Evolutionary conservation across 495 filamentous ascomycete genomes (phyloP), one percentile per base, ranked within the genome.

Genomic region (Lophiostoma macrostomum): DNA sequence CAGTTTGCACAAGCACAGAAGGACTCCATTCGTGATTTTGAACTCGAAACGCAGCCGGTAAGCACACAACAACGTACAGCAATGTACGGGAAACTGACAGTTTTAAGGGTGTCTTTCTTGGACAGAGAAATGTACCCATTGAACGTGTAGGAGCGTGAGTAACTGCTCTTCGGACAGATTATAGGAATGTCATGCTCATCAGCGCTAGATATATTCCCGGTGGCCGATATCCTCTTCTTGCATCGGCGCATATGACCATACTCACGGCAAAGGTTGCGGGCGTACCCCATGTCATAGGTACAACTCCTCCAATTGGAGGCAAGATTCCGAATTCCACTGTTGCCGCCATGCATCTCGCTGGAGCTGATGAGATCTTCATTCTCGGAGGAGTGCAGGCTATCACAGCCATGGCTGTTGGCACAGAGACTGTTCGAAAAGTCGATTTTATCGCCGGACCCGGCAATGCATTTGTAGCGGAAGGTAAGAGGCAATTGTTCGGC

Each of bases 391-490:
- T 78, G 0, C 77, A 80, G 51, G 76, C 77, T 6, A 65, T 79
- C 39, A 80, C 82, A 2, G 82, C 81, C 22, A 83, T 86, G 79
- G 82, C 82, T 3, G 72, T 85, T 48, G 83, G 83, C n/a, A 85
- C 83, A 0, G 72, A 83, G 56, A 80, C 76, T 0, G 74, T 79
- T 32, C 64, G 54, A 32, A 75, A 75, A 38, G 71, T 75, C 4
- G 73, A 79, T 48, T 79, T 80, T 65, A 68, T 79, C 25, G 76
- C 76, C 4, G 77, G 77, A 0, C 77, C 76, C 0, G 77, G 76
- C 4, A 79, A 80, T 46, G 69, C 76, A 10, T 79, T 76, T 52
- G 76, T 80, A 5, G 77, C 76, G 3, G 76, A 80, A 37, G 76
- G 71, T 6, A 79, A 79, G 58, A 70, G 74, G 3, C 77, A 79